Conservation (phyloP, 345 rosid genomes). For the Balakata baccata region DNA sequence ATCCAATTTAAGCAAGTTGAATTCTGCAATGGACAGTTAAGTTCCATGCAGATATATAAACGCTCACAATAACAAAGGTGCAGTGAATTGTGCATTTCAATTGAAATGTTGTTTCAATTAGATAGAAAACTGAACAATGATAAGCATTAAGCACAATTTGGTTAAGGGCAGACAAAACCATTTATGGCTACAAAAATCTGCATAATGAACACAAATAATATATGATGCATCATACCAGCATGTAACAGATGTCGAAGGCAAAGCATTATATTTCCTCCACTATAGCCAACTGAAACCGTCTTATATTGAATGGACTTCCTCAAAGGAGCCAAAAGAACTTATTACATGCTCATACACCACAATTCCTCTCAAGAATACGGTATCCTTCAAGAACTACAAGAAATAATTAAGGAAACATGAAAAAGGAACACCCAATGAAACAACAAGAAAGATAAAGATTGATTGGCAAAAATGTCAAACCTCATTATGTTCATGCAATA, state of each 20-base stretch:
- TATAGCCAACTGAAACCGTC: constrained; percentile 19
- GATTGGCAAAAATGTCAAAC: constrained; percentile 31
- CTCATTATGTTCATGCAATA: constrained; percentile 93
- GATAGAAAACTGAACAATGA: neutral
- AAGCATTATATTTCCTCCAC: neutral
- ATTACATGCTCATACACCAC: constrained; percentile 75
- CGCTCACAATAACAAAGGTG: neutral
- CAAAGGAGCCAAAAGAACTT: constrained; percentile 56
- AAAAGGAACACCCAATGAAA: neutral
- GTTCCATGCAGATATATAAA: neutral
- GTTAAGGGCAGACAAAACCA: neutral
- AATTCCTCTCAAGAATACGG: constrained; percentile 68
- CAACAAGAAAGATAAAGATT: neutral
- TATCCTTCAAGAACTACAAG: constrained; percentile 65
- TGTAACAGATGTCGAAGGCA: neutral
- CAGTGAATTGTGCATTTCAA: neutral
- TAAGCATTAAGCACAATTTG: neutral
- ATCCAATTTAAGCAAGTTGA: neutral
- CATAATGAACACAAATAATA: neutral
- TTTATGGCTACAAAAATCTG: neutral
- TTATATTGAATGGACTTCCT: constrained; percentile 33
- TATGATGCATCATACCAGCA: constrained; percentile 11
- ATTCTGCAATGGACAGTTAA: neutral
- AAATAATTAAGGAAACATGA: neutral
- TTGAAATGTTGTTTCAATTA: neutral